These are phyloP conservation scores for Crithidia expoeki DNA, from an alignment of 208 protist species.

Conservation along the genomic window DNA sequence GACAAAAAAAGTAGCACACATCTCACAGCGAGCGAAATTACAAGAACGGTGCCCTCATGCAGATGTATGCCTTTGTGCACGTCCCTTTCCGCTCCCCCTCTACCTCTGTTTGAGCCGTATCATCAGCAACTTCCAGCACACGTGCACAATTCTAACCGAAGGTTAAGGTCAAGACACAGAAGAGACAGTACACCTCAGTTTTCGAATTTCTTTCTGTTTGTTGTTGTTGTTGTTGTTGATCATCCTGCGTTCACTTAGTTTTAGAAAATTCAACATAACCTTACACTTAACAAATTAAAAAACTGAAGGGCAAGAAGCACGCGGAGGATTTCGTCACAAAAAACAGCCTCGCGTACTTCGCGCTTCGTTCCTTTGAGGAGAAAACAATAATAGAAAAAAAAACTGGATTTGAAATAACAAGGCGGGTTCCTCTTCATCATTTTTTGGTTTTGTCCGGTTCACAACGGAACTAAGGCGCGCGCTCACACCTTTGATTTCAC, in stretches of 20 bases:
- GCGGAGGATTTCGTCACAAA: neutral
- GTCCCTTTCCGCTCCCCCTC: too few species aligned
- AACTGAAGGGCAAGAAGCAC: neutral
- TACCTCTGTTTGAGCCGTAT: too few species aligned
- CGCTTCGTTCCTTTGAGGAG: neutral
- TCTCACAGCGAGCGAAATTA: too few species aligned
- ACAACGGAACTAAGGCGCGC: too few species aligned
- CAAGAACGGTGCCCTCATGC: too few species aligned
- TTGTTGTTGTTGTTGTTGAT: conserved; percentile 7
- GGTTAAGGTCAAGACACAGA: neutral
- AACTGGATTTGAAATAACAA: neutral
- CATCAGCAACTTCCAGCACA: too few species aligned
- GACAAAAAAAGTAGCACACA: neutral
- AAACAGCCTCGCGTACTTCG: conserved; percentile 1
- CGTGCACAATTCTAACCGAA: too few species aligned
- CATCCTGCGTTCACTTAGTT: neutral
- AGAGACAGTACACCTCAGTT: neutral
- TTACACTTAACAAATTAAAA: conserved; percentile 16
- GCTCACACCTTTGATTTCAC: too few species aligned
- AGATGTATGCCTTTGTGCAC: too few species aligned
- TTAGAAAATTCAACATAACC: conserved; percentile 9
- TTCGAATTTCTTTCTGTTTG: conserved; percentile 10
- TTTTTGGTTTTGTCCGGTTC: neutral
- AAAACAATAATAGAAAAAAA: neutral
- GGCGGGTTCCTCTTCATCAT: neutral